phyloP scores from a whole-genome alignment of 2,329 filamentous ascomycete genomes.

The Neonectria faginata region DNA sequence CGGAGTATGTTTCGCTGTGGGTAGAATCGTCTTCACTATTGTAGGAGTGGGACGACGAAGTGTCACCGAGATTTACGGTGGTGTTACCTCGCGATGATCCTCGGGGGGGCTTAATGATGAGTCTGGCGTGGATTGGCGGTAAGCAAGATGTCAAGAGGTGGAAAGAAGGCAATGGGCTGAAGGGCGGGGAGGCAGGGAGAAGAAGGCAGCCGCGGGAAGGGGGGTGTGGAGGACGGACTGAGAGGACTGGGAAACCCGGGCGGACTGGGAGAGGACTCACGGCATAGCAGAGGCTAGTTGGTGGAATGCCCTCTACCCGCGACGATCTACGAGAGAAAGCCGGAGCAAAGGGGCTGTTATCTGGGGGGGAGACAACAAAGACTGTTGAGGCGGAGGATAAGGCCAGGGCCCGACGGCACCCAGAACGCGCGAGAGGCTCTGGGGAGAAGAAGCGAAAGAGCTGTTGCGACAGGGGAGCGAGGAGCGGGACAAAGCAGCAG shows the following conservation, averaged over 20 bases:
- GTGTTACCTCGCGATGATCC: constrained; percentile 42
- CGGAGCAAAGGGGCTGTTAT: constrained; percentile 57
- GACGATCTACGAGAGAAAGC: constrained; percentile 59
- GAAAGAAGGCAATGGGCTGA: constrained; percentile 6
- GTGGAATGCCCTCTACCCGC: constrained; percentile 58
- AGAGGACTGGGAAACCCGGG: background rate
- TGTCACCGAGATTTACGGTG: constrained; percentile 38
- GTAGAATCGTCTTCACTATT: constrained; percentile 57
- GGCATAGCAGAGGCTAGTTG: constrained; percentile 56
- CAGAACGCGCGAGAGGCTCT: constrained; percentile 36
- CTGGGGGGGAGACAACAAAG: constrained; percentile 34
- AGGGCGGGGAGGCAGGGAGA: constrained; percentile 32
- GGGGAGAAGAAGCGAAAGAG: constrained; percentile 41
- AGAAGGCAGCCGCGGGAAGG: constrained; percentile 34
- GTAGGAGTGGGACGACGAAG: constrained; percentile 50
- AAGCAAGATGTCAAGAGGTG: constrained; percentile 30
- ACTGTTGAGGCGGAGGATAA: constrained; percentile 34
- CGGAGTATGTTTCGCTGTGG: constrained; percentile 45
- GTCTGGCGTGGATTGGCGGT: constrained; percentile 25
- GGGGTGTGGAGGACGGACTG: constrained; percentile 30
- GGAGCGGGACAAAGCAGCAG: constrained; percentile 34
- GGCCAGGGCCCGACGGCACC: constrained; percentile 38
- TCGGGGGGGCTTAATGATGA: constrained; percentile 37
- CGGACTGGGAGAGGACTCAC: constrained; percentile 55
- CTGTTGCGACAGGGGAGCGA: constrained; percentile 35